Percentiles rank a stretch among this genome's conserved stretches.
These are phyloP conservation scores for Ophiostoma sp. DNA, from an alignment of 2,329 filamentous ascomycete genomes.

Conservation along the genomic window DNA sequence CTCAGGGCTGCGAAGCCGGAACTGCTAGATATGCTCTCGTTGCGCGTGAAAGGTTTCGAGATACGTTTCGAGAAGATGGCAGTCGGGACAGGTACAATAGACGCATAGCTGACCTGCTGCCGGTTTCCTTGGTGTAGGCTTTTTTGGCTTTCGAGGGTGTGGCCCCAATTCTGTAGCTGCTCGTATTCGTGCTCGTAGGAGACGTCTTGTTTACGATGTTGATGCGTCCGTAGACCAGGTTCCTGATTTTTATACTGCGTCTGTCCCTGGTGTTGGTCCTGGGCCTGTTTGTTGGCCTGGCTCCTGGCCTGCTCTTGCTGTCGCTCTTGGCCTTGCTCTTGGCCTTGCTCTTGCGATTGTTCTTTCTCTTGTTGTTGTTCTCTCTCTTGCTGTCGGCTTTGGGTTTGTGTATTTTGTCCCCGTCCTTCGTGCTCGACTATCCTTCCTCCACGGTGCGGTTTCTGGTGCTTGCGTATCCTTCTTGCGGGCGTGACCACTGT, in stretches of 20 bases:
- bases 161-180: neutral
- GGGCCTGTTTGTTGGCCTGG: neutral
- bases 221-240: no score
- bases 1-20: conserved; percentile 47
- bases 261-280: neutral
- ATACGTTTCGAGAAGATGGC: conserved; percentile 16
- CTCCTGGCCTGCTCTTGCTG: neutral
- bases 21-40: conserved; percentile 50
- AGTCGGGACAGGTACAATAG: neutral
- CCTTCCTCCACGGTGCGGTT: no score
- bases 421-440: neutral
- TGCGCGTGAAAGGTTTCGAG: conserved; percentile 36
- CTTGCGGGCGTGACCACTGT: neutral
- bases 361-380: neutral
- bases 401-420: neutral
- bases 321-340: neutral
- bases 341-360: neutral
- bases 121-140: neutral
- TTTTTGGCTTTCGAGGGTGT: neutral
- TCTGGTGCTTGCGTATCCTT: neutral
- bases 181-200: neutral
- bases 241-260: neutral
- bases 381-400: neutral
- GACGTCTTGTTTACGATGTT: neutral
- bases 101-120: conserved; percentile 10